A percentile compares a stretch with the other conserved stretches of the same genome.
Evolutionary conservation across 2,329 filamentous ascomycete genomes (phyloP).

Genomic region (Cyphellophora attinorum): DNA sequence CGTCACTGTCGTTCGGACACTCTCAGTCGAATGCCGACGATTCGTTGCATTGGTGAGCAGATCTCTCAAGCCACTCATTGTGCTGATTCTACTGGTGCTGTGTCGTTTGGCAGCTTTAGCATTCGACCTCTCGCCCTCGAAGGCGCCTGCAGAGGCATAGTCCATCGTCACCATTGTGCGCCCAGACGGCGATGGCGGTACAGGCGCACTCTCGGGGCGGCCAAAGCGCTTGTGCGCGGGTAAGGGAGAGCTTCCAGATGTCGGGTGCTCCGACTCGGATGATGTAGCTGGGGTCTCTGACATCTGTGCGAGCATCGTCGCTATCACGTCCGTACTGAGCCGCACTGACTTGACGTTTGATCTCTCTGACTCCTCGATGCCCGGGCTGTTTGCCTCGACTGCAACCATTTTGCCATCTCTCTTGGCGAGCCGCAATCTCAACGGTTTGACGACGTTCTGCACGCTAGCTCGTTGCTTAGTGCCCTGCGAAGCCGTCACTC

Average conservation of each 20-base stretch:
- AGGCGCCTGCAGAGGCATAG: conserved; percentile 13
- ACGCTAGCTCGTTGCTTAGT: conserved; percentile 10
- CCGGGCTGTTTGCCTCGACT: conserved; percentile 6
- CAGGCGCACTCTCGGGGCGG: conserved; percentile 11
- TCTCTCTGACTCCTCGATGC: conserved; percentile 2
- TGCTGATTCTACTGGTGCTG: conserved; percentile 3
- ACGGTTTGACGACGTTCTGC: conserved; percentile 7
- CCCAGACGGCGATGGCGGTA: conserved; percentile 16
- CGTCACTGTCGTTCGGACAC: not conserved
- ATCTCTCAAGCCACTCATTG: conserved; percentile 14
- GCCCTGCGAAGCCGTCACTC: conserved; percentile 6
- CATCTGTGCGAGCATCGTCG: conserved; percentile 13
- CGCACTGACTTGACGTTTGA: not conserved
- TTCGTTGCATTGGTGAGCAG: conserved; percentile 42
- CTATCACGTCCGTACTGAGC: conserved; percentile 9
- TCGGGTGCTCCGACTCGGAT: conserved; percentile 5
- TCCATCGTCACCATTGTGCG: conserved; percentile 18
- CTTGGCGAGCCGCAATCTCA: conserved; percentile 13
- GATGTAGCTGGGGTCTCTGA: conserved; percentile 16
- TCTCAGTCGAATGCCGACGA: conserved; percentile 16
- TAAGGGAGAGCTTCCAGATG: conserved; percentile 1
- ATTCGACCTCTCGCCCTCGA: conserved; percentile 16
- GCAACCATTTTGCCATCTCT: conserved; percentile 15
- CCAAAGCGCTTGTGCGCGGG: conserved; percentile 7
- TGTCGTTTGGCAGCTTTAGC: conserved; percentile 5